A percentile compares a stretch with the other conserved stretches of the same genome.
Conservation (phyloP, 1,284 basidiomycete genomes). For the Agaricales sp. region DNA sequence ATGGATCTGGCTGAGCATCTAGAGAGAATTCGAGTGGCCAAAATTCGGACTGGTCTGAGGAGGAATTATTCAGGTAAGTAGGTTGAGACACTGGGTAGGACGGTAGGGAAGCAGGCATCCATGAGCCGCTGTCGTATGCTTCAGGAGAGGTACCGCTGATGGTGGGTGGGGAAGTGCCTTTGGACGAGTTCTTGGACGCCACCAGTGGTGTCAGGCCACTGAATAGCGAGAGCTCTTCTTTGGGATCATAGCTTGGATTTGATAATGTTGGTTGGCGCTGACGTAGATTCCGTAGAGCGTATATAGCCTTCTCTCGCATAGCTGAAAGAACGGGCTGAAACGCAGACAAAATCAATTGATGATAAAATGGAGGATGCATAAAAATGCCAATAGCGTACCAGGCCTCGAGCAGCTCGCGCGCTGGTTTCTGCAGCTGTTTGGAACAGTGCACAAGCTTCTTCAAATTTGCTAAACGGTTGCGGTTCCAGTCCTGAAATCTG, state of each 20-base stretch:
- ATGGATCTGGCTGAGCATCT: no score
- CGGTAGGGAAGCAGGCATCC: neutral
- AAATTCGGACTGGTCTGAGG: neutral
- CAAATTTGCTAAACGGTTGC: slow-evolving; percentile 28
- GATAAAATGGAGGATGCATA: neutral
- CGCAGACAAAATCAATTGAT: neutral
- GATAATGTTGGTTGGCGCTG: neutral
- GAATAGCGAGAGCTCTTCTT: neutral
- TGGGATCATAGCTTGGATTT: neutral
- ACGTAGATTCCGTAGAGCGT: neutral
- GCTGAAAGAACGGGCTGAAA: neutral
- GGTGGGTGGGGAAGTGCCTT: neutral
- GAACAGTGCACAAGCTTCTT: slow-evolving; percentile 30
- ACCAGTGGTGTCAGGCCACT: neutral
- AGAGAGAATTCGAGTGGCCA: neutral
- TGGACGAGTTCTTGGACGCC: neutral
- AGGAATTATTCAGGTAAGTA: neutral
- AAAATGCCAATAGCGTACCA: slow-evolving; percentile 27
- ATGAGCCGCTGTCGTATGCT: neutral
- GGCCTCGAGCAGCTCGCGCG: slow-evolving; percentile 31
- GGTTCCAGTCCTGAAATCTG: slow-evolving; percentile 27
- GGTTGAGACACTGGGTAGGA: neutral
- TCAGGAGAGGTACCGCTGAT: neutral
- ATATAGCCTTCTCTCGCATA: neutral
- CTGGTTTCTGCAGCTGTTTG: slow-evolving; percentile 28